Percentiles rank a stretch among this genome's conserved stretches.
phyloP scores from a whole-genome alignment of 805 yeast genomes.

The Ogataea nitratoaversa region DNA sequence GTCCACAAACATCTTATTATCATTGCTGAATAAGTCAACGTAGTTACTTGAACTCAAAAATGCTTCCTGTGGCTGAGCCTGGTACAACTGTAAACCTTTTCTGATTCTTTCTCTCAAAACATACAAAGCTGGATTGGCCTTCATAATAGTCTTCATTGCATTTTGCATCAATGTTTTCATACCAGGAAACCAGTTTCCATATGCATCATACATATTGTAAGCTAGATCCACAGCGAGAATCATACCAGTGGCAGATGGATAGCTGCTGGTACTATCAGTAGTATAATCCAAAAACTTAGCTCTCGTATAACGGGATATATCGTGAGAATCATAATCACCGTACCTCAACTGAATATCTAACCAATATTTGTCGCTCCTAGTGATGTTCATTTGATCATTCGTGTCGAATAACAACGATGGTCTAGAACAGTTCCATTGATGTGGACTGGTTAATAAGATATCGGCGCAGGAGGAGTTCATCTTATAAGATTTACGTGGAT shows the following conservation, averaged over 20 bases:
- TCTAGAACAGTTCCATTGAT: constrained; percentile 75
- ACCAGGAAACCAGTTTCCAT: constrained; percentile 98
- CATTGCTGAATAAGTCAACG: constrained; percentile 82
- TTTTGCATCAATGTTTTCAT: constrained; percentile 83
- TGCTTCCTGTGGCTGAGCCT: constrained; percentile 90
- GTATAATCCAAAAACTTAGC: constrained; percentile 94
- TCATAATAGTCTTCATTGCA: constrained; percentile 92
- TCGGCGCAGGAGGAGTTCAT: constrained; percentile 97
- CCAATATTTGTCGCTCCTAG: constrained; percentile 75
- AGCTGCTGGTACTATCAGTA: constrained; percentile 74
- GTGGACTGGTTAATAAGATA: constrained; percentile 66
- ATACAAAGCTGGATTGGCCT: constrained; percentile 87
- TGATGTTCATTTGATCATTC: constrained; percentile 58
- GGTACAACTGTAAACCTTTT: constrained; percentile 89
- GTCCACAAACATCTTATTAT: constrained; percentile 81
- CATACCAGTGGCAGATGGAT: constrained; percentile 91
- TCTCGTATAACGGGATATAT: constrained; percentile 87
- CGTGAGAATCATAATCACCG: constrained; percentile 98
- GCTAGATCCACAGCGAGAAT: constrained; percentile 91
- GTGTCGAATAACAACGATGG: constrained; percentile 79
- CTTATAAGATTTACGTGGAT: constrained; percentile 94
- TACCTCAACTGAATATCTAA: constrained; percentile 90
- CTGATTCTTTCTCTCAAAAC: constrained; percentile 91
- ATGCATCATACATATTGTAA: constrained; percentile 92
- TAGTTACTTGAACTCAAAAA: constrained; percentile 85